A percentile compares a stretch with the other conserved stretches of the same genome.
These are phyloP conservation scores for Aethionema arabicum DNA, from an alignment of 345 rosid genomes.

Conservation along the genomic window DNA sequence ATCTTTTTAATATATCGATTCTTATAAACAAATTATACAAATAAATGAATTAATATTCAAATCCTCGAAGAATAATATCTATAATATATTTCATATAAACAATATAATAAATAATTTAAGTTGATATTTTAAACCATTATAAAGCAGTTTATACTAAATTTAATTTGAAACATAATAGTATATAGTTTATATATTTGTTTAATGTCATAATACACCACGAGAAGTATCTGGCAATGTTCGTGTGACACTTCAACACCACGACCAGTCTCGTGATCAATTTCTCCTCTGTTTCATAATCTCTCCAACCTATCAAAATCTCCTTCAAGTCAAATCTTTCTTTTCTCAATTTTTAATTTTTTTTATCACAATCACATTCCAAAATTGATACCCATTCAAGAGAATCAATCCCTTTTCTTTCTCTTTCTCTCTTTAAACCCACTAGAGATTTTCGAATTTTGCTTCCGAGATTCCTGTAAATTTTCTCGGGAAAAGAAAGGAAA, in stretches of 20 bases:
- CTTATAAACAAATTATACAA: no score
- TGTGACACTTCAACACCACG: not conserved
- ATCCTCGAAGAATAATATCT: no score
- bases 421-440: not conserved
- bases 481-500: not conserved
- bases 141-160: no score
- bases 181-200: no score
- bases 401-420: constrained; percentile 10
- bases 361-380: constrained; percentile 19
- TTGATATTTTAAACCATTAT: no score
- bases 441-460: constrained; percentile 22
- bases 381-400: constrained; percentile 30
- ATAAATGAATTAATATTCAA: no score
- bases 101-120: no score
- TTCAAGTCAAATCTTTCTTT: constrained; percentile 8
- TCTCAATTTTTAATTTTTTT: not conserved
- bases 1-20: no score
- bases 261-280: constrained; percentile 26
- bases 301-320: constrained; percentile 31
- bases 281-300: constrained; percentile 29
- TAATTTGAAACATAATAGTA: no score
- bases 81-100: no score
- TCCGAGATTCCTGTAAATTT: not conserved
- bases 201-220: no score
- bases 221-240: constrained; percentile 15